A percentile compares a stretch with the other conserved stretches of the same genome.
These are phyloP conservation scores for Aspergillus sergii DNA, from an alignment of 2,329 filamentous ascomycete genomes.

Conservation along the genomic window DNA sequence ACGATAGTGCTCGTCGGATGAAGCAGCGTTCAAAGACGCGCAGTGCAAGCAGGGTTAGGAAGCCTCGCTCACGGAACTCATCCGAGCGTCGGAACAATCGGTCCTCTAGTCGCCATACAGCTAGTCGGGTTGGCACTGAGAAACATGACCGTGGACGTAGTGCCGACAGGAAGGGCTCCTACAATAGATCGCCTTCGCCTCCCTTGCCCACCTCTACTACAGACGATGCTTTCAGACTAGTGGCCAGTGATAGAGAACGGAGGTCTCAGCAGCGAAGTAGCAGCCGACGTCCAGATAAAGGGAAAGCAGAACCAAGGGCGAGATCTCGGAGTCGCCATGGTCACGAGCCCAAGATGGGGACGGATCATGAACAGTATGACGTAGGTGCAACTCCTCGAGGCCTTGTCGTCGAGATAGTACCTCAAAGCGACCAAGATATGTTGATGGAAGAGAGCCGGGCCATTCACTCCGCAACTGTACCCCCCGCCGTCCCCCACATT, in stretches of 20 bases:
- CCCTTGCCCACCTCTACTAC: constrained; percentile 74
- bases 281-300: constrained; percentile 51
- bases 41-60: constrained; percentile 58
- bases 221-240: constrained; percentile 59
- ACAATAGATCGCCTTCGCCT: constrained; percentile 73
- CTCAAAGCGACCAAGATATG: constrained; percentile 4
- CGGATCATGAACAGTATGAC: constrained; percentile 14
- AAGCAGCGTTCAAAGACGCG: constrained; percentile 36
- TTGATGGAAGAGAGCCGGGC: constrained; percentile 27
- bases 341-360: constrained; percentile 24
- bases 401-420: constrained; percentile 9
- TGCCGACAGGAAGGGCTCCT: constrained; percentile 60
- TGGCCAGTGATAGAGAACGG: constrained; percentile 48
- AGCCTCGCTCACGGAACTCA: constrained; percentile 35
- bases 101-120: constrained; percentile 47
- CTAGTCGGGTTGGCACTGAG: constrained; percentile 38
- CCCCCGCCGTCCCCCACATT: constrained; percentile 25
- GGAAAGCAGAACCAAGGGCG: constrained; percentile 36
- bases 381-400: constrained; percentile 13
- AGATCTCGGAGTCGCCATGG: constrained; percentile 40
- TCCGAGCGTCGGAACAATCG: constrained; percentile 36
- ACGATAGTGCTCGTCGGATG: constrained; percentile 52
- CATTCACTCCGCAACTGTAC: constrained; percentile 23
- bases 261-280: constrained; percentile 55
- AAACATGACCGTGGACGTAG: constrained; percentile 60